phyloP scores from a whole-genome alignment of 2,329 filamentous ascomycete species.

The Talaromyces islandicus region DNA sequence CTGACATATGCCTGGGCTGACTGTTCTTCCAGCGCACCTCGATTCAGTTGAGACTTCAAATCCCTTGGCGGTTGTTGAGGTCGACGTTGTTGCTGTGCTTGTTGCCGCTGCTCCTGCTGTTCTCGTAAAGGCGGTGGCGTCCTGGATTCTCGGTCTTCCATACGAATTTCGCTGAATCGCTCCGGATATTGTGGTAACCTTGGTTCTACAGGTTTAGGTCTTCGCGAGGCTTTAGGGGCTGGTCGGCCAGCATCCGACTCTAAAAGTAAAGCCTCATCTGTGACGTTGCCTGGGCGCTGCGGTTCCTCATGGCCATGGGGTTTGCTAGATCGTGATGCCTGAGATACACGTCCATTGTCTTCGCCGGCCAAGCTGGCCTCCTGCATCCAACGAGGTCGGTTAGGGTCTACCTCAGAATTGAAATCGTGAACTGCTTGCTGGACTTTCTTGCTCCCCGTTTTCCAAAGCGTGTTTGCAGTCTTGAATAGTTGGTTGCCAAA shows the following conservation, averaged over 20 bases:
- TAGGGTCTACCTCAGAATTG: conserved; percentile 64
- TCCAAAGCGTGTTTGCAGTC: conserved; percentile 92
- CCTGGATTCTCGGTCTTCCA: conserved; percentile 21
- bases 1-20: conserved; percentile 80
- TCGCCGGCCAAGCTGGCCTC: conserved; percentile 42
- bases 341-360: conserved; percentile 12
- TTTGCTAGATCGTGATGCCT: conserved; percentile 11
- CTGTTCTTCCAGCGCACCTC: conserved; percentile 72
- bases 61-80: conserved; percentile 29
- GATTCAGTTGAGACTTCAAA: conserved; percentile 59
- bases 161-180: conserved; percentile 14
- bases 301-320: conserved; percentile 4
- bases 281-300: conserved; percentile 33
- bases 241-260: conserved; percentile 25
- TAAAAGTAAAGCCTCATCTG: conserved; percentile 51
- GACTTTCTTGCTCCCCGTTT: conserved; percentile 84
- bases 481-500: conserved; percentile 83
- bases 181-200: conserved; percentile 8
- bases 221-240: conserved; percentile 19
- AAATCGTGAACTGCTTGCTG: conserved; percentile 90
- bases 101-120: conserved; percentile 22
- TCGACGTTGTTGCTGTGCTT: conserved; percentile 25
- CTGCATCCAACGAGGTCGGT: conserved; percentile 93
- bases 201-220: conserved; percentile 18
- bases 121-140: conserved; percentile 57